phyloP scores from a whole-genome alignment of 441 rosid species.

The Melianthus villosus region DNA sequence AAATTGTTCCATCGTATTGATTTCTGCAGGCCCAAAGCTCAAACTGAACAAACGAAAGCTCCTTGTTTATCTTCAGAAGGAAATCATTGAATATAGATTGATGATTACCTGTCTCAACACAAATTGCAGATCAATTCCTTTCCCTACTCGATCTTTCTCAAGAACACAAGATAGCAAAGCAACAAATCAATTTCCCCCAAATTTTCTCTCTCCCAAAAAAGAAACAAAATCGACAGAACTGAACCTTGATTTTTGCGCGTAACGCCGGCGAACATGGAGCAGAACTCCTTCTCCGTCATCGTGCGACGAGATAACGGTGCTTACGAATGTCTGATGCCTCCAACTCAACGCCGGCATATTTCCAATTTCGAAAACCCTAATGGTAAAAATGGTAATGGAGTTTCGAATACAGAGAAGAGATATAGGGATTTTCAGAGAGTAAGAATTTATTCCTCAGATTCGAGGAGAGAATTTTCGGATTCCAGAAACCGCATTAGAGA shows the following conservation, averaged over 20 bases:
- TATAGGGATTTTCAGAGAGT: not conserved
- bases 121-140: not conserved
- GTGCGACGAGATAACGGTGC: constrained; percentile 71
- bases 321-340: constrained; percentile 67
- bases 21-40: constrained; percentile 64
- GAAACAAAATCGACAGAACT: too few relatives aligned
- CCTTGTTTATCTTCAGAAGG: constrained; percentile 73
- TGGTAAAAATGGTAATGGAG: too few relatives aligned
- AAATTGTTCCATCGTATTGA: constrained; percentile 58
- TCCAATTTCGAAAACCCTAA: constrained; percentile 6
- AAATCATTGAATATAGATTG: constrained; percentile 35
- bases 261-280: constrained; percentile 41
- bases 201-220: not conserved
- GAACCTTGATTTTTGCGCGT: constrained; percentile 41
- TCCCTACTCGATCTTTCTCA: not conserved
- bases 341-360: constrained; percentile 40
- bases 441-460: not conserved
- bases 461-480: too few relatives aligned
- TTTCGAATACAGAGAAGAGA: not conserved
- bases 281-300: constrained; percentile 49
- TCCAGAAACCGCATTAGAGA: too few relatives aligned
- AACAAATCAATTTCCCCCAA: not conserved
- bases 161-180: not conserved
- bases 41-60: constrained; percentile 54
- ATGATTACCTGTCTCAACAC: constrained; percentile 23